Conservation (phyloP, 108 stramenopile genomes). For the Epithemia pelagica region DNA sequence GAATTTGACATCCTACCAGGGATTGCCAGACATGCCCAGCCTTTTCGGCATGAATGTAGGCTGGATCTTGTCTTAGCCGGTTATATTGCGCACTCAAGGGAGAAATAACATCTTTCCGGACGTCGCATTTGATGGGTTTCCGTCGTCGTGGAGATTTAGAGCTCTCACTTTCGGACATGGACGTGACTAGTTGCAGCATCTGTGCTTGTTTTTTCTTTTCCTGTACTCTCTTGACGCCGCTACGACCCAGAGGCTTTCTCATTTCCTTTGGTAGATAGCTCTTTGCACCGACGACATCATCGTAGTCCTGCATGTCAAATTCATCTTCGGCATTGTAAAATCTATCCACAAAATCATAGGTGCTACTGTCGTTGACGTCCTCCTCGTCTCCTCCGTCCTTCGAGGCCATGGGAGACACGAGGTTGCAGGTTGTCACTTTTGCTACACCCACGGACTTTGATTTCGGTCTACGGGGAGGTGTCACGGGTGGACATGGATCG, state of each 20-base stretch:
- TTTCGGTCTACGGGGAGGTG: not conserved
- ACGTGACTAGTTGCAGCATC: not conserved
- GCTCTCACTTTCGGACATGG: not conserved
- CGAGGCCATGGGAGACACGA: not conserved
- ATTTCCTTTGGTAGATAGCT: not conserved
- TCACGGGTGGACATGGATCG: not conserved
- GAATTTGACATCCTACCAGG: constrained; percentile 68
- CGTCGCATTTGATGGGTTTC: not conserved
- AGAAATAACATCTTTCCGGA: not conserved
- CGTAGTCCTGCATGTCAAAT: not conserved
- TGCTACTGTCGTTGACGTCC: not conserved
- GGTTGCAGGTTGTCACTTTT: not conserved
- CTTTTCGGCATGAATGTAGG: constrained; percentile 43
- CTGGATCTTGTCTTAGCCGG: constrained; percentile 20
- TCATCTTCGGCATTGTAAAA: not conserved
- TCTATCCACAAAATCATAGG: not conserved
- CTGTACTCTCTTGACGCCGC: not conserved
- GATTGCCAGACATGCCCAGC: constrained; percentile 73
- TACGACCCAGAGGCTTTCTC: not conserved
- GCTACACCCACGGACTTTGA: not conserved
- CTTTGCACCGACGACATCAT: not conserved
- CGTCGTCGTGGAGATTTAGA: not conserved
- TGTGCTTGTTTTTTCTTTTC: not conserved
- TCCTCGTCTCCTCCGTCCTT: not conserved
- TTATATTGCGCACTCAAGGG: not conserved